Conservation (phyloP, 2,329 filamentous ascomycete genomes). For the Claviceps purpurea region DNA sequence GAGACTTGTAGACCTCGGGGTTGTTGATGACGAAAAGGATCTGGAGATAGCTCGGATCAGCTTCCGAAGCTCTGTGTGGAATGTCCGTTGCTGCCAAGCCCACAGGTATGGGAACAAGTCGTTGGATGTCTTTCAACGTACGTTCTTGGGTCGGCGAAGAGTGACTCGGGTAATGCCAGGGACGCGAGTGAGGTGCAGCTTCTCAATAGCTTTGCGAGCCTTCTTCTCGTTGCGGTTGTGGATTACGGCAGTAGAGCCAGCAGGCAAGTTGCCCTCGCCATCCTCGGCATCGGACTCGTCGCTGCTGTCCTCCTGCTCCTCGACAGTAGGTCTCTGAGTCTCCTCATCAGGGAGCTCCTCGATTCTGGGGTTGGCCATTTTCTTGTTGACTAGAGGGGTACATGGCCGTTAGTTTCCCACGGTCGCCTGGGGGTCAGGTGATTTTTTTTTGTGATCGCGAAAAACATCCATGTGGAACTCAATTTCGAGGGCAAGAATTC, state of each 20-base stretch:
- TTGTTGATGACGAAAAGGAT: conserved; percentile 99
- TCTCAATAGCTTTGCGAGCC: conserved; percentile 97
- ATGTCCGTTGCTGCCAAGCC: neutral
- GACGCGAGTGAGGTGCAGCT: conserved; percentile 92
- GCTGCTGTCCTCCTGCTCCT: conserved; percentile 61
- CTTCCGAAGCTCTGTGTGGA: conserved; percentile 6
- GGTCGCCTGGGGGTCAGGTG: neutral
- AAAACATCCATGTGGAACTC: neutral
- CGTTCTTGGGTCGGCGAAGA: conserved; percentile 95
- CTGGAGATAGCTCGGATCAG: conserved; percentile 32
- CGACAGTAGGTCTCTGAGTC: conserved; percentile 66
- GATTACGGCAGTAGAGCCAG: conserved; percentile 77
- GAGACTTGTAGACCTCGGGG: conserved; percentile 98
- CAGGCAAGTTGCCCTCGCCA: conserved; percentile 63
- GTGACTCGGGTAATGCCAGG: conserved; percentile 97
- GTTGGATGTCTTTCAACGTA: conserved; percentile 38
- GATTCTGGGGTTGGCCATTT: conserved; percentile 94
- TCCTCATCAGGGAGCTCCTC: conserved; percentile 94
- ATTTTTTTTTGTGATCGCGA: conserved; percentile 2
- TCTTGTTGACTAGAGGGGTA: conserved; percentile 20
- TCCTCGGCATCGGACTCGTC: conserved; percentile 72
- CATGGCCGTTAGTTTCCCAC: conserved; percentile 3
- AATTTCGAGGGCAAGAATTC: neutral
- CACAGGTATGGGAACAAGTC: neutral
- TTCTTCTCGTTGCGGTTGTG: conserved; percentile 99